phyloP scores from a whole-genome alignment of 164 flowering plant genomes.

The Malania oleifera region DNA sequence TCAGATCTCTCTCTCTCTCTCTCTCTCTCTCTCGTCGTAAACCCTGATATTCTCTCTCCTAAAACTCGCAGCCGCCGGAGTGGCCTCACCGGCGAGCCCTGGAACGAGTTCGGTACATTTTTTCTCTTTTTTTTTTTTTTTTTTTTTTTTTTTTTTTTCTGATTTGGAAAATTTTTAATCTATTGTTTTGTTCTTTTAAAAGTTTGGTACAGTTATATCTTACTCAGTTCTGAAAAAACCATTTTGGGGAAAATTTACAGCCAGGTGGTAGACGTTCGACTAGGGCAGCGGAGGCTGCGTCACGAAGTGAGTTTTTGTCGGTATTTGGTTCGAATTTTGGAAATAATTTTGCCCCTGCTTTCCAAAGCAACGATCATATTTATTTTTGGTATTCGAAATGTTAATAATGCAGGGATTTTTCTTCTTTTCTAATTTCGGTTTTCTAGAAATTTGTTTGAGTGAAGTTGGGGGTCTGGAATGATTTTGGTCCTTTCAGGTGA shows the following conservation, averaged over 20 bases:
- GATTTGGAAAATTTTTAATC: too few relatives aligned
- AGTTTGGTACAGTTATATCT: too few relatives aligned
- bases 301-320: constrained; percentile 11
- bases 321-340: neutral
- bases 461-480: neutral
- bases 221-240: too few relatives aligned
- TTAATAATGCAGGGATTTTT: too few relatives aligned
- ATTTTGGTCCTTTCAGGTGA: constrained; percentile 1
- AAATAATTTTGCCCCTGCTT: neutral
- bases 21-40: neutral
- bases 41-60: neutral
- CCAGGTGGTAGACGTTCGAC: neutral
- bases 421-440: too few relatives aligned
- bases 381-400: too few relatives aligned
- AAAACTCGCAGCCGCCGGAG: neutral
- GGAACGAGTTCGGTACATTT: neutral
- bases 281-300: neutral
- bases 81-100: constrained; percentile 2
- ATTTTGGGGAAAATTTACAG: constrained; percentile 5
- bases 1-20: neutral
- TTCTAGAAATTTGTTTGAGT: too few relatives aligned
- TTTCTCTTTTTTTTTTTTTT: neutral
- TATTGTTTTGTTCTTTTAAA: too few relatives aligned
- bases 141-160: neutral
- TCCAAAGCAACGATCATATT: neutral